A percentile compares a stretch with the other conserved stretches of the same genome.
Conservation (phyloP, 2,329 filamentous ascomycete species). For the Pestalotiopsis sp. region DNA sequence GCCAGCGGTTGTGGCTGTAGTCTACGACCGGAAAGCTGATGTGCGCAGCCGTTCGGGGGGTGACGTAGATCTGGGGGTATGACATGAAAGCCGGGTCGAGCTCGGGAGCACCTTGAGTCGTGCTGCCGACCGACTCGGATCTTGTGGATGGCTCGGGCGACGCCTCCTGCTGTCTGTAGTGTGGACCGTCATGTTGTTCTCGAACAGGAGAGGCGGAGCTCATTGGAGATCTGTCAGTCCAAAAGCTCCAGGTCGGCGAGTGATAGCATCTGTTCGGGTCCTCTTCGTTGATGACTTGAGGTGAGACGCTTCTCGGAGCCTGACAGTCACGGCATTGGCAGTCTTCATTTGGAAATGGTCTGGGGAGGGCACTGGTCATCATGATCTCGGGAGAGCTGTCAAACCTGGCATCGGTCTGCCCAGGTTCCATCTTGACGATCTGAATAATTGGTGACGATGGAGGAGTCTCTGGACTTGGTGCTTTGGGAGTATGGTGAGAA, state of each 20-base stretch:
- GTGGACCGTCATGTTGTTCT: not conserved
- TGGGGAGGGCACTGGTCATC: not conserved
- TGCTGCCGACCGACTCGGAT: not conserved
- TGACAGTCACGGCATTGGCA: not conserved
- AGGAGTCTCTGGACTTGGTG: not conserved
- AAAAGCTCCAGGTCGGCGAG: no score
- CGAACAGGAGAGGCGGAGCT: no score
- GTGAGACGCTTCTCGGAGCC: not conserved
- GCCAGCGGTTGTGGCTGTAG: conserved; percentile 17
- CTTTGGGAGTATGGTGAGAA: not conserved
- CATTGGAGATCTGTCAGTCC: no score
- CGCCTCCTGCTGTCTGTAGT: not conserved
- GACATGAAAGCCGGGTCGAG: not conserved
- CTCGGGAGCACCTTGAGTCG: not conserved
- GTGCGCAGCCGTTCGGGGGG: conserved; percentile 20
- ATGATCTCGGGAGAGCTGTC: not conserved
- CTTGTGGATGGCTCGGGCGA: not conserved
- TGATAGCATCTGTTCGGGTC: not conserved
- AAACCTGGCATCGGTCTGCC: not conserved
- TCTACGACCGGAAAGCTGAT: conserved; percentile 28
- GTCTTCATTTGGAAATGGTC: not conserved
- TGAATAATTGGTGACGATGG: not conserved
- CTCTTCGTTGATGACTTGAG: not conserved
- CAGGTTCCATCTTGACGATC: not conserved
- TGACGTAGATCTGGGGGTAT: conserved; percentile 20